These are phyloP conservation scores for Salmacisia buchloeana DNA, from an alignment of 1,284 basidiomycete genomes.

Conservation along the genomic window DNA sequence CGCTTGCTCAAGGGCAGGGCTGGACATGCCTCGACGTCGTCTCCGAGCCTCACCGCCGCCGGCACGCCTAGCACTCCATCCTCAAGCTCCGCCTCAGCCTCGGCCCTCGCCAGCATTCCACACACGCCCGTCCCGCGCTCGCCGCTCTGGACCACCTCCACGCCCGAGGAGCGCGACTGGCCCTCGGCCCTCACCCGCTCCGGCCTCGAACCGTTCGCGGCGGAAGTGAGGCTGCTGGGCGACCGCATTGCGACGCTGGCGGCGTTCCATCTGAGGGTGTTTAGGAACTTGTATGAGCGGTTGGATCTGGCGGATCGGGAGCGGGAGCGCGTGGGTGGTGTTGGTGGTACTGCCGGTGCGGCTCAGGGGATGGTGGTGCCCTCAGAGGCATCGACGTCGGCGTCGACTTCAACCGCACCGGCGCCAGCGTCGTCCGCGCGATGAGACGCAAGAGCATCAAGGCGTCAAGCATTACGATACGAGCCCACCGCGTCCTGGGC, in stretches of 20 bases:
- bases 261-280: constrained; percentile 36
- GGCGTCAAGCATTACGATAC: too few relatives aligned
- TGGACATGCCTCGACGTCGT: too few relatives aligned
- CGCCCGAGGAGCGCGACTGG: constrained; percentile 15
- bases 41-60: background rate
- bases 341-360: background rate
- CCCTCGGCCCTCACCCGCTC: constrained; percentile 1
- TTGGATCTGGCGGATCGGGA: background rate
- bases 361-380: too few relatives aligned
- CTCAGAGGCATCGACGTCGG: too few relatives aligned
- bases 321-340: background rate
- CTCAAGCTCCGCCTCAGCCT: background rate
- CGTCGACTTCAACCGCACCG: too few relatives aligned
- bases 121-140: background rate
- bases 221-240: constrained; percentile 31
- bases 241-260: constrained; percentile 36
- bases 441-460: too few relatives aligned
- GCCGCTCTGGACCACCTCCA: constrained; percentile 2
- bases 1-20: background rate
- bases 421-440: too few relatives aligned
- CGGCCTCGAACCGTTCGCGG: constrained; percentile 31
- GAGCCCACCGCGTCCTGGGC: too few relatives aligned
- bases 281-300: constrained; percentile 31
- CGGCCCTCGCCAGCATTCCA: background rate
- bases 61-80: background rate